Evolutionary conservation across 2,329 filamentous ascomycete species (phyloP).

Genomic region (Madurella fahalii): DNA sequence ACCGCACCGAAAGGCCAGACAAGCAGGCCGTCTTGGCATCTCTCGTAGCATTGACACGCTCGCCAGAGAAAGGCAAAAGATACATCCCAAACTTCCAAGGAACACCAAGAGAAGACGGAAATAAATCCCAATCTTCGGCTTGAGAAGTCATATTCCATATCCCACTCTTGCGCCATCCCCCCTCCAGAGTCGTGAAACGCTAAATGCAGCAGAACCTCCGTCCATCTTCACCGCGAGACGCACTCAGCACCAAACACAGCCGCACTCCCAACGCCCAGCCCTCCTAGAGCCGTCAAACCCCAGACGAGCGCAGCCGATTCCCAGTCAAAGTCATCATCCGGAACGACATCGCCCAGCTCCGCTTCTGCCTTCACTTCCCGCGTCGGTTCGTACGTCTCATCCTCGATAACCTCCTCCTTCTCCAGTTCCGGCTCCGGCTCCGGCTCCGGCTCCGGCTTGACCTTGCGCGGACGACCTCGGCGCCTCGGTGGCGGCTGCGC

Average conservation of each 20-base stretch:
- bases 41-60: no score
- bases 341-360: conserved; percentile 41
- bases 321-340: conserved; percentile 40
- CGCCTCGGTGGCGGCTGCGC: conserved; percentile 16
- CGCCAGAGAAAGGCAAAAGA: no score
- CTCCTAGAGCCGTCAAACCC: conserved; percentile 42
- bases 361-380: conserved; percentile 30
- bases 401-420: conserved; percentile 23
- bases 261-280: conserved; percentile 42
- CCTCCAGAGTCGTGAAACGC: no score
- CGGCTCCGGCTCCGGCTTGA: conserved; percentile 24
- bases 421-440: background rate
- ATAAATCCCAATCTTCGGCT: background rate
- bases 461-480: conserved; percentile 28
- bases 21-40: no score
- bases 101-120: no score
- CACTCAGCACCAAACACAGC: conserved; percentile 47
- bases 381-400: conserved; percentile 37
- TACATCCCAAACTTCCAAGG: no score
- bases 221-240: conserved; percentile 32
- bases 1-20: no score
- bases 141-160: background rate
- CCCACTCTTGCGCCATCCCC: no score
- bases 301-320: conserved; percentile 45
- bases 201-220: no score